Base-by-base conservation (phyloP, 1,284 basidiomycete species). In the Ustilago cynodontis region DNA sequence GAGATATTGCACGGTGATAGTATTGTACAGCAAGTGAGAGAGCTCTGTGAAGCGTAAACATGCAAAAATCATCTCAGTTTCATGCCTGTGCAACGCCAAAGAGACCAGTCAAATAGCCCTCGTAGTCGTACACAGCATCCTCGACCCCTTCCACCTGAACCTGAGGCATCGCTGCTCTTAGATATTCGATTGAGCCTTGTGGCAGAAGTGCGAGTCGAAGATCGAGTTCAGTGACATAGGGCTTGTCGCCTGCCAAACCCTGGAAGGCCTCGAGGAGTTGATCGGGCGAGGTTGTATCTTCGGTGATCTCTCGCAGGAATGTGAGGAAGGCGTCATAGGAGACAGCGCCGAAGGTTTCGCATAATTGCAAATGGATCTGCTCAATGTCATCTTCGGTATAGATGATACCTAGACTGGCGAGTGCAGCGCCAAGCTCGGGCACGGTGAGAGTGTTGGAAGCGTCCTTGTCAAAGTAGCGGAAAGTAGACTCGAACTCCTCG, bases 401-500 rank as follows among this genome's bases (percentile, higher is more conserved):
- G 22, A 95, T 93, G 67, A 99, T 94, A 0, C 96, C 95, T 52
- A 98, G 88, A 87, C 93, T 95, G 2, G 96, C 95, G 20, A 99
- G 89, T 0, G 96, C 96, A 14, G 94, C 94, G 18, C 92, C 91
- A 89, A 98, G 93, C 87, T 98, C 94, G 2, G 93, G 90, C 61
- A 93, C 87, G 63, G 90, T 91, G 37, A 99, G 90, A 0, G 92
- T 94, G 86, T 98, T 97, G 53, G 92, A 91, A 79, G 93, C 93
- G 81, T 98, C 94, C 78, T 92, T 92, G 87, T 98, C 95, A 84
- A 99, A 99, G 87, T 98, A 95, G 65, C 96, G 91, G 90, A 98
- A 99, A 1, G 95, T 97, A 82, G 92, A 91, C 86, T 98, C 95
- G 79, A 98, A 98, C 85, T 98, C 95, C 86, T 98, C 95, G 26